Base-by-base conservation (phyloP, 352 stramenopile species). In the Globisporangium barbulae region DNA sequence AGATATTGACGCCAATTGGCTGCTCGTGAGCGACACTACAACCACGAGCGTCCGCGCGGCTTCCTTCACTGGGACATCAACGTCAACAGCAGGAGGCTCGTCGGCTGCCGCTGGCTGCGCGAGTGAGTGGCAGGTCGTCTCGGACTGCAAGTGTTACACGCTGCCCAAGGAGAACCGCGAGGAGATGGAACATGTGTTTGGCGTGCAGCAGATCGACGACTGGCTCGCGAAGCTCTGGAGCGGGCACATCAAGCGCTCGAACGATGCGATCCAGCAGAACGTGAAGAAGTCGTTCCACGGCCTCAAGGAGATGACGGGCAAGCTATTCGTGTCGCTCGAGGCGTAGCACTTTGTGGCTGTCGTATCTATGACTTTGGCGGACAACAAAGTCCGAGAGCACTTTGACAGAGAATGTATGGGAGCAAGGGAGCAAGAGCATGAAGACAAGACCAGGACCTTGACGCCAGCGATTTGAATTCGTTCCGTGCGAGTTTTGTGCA, bases 1-100 rank as follows among this genome's bases (percentile, higher is more conserved):
- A 48, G 81, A 91, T 44, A 91, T 94, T 61, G 84, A 93, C 56
- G 74, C 83, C n/a, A 88, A 94, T 64, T 94, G 85, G 85, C 72
- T 88, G 44, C 58, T 94, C 45, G 78, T 94, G 15, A 81, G 74
- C 44, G 85, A 94, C 56, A 69, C 80, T 1, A 85, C 81, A 45
- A 79, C 79, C 7, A 78, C 74, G 0, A 86, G 44, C 44, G 62
- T 69, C 50, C 74, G 61, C 9, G 72, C 47, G 4, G 48, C 48
- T 33, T 35, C 48, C 25, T 31, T 53, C 28, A 28, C 48, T 21
- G 48, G 22, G 25, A 53, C 22, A 8, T 53, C 48, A 3, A 17
- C 48, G 2, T 12, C 25, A 31, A 35, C 22, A 31, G 19, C 48
- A 53, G 21, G 21, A 33, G 12, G 35, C 8, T 17, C 56, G 28